These are phyloP conservation scores for Biscogniauxia marginata DNA, from an alignment of 2,329 filamentous ascomycete species.

Conservation along the genomic window DNA sequence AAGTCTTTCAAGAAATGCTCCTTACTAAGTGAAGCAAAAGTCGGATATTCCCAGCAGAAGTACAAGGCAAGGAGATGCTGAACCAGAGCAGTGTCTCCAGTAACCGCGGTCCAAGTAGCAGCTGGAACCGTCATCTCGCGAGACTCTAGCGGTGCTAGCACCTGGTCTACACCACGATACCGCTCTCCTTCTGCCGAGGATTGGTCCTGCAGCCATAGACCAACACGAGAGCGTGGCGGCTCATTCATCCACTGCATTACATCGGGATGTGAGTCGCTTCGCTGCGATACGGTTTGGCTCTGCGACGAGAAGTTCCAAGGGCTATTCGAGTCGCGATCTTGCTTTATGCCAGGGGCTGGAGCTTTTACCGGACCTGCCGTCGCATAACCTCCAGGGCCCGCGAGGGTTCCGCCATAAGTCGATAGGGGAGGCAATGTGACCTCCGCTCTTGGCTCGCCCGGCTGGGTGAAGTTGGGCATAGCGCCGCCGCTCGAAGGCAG, in stretches of 20 bases:
- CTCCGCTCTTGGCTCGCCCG: conserved; percentile 25
- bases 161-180: conserved; percentile 45
- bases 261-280: conserved; percentile 48
- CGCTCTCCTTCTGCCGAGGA: conserved; percentile 29
- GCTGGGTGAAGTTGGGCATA: conserved; percentile 30
- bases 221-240: conserved; percentile 46
- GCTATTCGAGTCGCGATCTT: conserved; percentile 44
- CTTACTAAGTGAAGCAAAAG: conserved; percentile 70
- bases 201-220: conserved; percentile 49
- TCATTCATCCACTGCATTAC: conserved; percentile 47
- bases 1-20: conserved; percentile 70
- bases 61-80: conserved; percentile 65
- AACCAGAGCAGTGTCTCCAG: conserved; percentile 56
- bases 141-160: conserved; percentile 46
- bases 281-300: conserved; percentile 45
- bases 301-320: conserved; percentile 49
- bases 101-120: conserved; percentile 60
- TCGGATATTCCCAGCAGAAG: conserved; percentile 76
- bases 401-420: conserved; percentile 18
- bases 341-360: conserved; percentile 33
- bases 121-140: conserved; percentile 43
- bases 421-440: conserved; percentile 29
- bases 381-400: conserved; percentile 22
- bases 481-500: conserved; percentile 32
- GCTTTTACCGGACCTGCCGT: conserved; percentile 32